Conservation (phyloP, 2,329 filamentous ascomycete genomes). For the Neonectria ditissima region DNA sequence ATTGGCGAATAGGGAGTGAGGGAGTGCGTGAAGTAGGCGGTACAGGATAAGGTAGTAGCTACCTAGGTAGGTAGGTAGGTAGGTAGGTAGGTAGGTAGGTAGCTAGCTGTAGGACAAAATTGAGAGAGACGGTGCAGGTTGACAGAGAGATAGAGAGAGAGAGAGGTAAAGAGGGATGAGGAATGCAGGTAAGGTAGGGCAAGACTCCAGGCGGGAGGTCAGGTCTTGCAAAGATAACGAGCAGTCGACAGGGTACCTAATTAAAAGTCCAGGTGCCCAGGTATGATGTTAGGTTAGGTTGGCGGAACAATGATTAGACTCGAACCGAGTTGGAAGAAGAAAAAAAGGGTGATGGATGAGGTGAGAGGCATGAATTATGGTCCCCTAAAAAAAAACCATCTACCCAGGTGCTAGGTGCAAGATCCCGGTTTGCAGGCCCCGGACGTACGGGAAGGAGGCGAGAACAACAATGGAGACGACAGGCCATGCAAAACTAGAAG, state of each 20-base stretch:
- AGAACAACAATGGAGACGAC: slow-evolving; percentile 2
- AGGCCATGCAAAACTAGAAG: neutral
- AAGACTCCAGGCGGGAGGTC: slow-evolving; percentile 7
- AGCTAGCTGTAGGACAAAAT: neutral
- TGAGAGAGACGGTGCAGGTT: neutral
- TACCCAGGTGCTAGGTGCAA: neutral
- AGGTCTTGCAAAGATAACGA: slow-evolving; percentile 10
- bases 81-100: slow-evolving; percentile 3
- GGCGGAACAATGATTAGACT: neutral
- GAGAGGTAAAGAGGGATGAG: neutral
- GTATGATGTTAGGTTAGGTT: neutral
- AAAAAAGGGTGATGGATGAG: slow-evolving; percentile 7
- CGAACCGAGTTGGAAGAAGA: slow-evolving; percentile 8
- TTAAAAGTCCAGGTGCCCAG: neutral
- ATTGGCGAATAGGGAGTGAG: neutral
- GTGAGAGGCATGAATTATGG: slow-evolving; percentile 17
- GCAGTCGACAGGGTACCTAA: slow-evolving; percentile 4
- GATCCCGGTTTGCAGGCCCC: slow-evolving; percentile 9
- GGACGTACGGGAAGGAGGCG: slow-evolving; percentile 16
- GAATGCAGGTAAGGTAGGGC: neutral
- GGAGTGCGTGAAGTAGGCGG: neutral
- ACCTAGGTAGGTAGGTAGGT: neutral
- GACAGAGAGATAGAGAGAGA: neutral
- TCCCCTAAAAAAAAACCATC: neutral
- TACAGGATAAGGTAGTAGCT: neutral